A percentile compares a stretch with the other conserved stretches of the same genome.
Evolutionary conservation across 805 yeast genomes (phyloP).

Genomic region (Debaryomyces castellii): DNA sequence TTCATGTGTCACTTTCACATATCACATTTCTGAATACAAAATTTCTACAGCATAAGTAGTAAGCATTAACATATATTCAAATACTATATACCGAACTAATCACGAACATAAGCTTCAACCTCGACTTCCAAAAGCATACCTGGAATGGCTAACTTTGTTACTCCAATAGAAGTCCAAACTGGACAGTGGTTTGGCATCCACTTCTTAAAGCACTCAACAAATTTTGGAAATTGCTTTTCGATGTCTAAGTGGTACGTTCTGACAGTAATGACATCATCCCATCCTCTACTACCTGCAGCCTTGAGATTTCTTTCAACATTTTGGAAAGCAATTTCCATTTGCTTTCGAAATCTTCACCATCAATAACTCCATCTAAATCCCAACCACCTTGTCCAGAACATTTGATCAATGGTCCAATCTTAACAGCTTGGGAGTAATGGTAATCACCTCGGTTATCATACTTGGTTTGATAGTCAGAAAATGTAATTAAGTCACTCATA

Average conservation of each 20-base stretch:
- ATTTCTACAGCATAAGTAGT: no score
- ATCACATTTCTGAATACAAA: no score
- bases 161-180: background rate
- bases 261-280: background rate
- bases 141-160: background rate
- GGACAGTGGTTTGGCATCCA: background rate
- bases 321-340: constrained; percentile 5
- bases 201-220: background rate
- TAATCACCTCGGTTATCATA: background rate
- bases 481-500: no score
- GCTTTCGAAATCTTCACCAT: background rate
- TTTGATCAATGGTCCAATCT: constrained; percentile 7
- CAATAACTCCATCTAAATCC: constrained; percentile 6
- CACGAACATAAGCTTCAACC: background rate
- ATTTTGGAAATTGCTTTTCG: background rate
- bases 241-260: background rate
- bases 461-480: constrained; percentile 14
- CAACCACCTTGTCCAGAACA: constrained; percentile 11
- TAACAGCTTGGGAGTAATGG: constrained; percentile 7
- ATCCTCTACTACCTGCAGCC: background rate
- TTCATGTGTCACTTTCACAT: no score
- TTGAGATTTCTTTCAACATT: background rate
- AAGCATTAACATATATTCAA: no score
- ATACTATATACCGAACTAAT: no score
- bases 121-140: background rate